Evolutionary conservation across 148 eudicot species (phyloP), one percentile per base, ranked within the genome.

Genomic region (Amaranthus palmeri): DNA sequence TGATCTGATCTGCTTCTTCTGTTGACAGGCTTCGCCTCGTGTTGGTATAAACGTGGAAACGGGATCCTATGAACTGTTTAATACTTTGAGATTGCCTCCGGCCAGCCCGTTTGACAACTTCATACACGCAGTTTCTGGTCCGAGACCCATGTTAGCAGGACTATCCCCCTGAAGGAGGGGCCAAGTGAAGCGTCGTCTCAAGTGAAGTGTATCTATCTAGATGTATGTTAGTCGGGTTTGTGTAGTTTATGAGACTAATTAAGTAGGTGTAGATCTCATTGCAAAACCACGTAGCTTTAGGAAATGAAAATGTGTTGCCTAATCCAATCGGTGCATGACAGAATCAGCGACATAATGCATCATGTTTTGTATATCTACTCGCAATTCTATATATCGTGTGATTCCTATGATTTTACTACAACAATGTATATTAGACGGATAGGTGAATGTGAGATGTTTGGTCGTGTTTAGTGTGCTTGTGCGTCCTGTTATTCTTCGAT

Each of bases 21-120:
- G 74, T 42, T 60, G 40, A 15, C 62, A 89, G 97, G 76, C 78
- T 54, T 14, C 74, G 18, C 74, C 65, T 69, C 36, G 36, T 65
- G 77, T 73, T 61, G 69, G 78, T 53, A 46, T 63, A 58, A 68
- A 46, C 40, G 87, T 72, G 36, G 79, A 72, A 17, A 58, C 50
- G 36, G 67, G 72, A 40, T 45, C 76, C 17, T 66, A 51, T 54
- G 91, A 87, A 70, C 80, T 82, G 52, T 82, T 80, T 79, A 71
- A 77, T 70, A 80, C 89, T 51, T 79, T 91, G 60, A 88, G 85
- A 87, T 75, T 93, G 54, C 98, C 98, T 61, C 97, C 98, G 14
- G 97, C 98, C 17, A 93, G 97, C 81, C 98, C 98, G 43, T 93
- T 91, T 42, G 98, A 93, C 85, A 89, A 93, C 87, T 93, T 93